Evolutionary conservation across 2,329 filamentous ascomycete species (phyloP).

Genomic region (Metarhizium anisopliae): DNA sequence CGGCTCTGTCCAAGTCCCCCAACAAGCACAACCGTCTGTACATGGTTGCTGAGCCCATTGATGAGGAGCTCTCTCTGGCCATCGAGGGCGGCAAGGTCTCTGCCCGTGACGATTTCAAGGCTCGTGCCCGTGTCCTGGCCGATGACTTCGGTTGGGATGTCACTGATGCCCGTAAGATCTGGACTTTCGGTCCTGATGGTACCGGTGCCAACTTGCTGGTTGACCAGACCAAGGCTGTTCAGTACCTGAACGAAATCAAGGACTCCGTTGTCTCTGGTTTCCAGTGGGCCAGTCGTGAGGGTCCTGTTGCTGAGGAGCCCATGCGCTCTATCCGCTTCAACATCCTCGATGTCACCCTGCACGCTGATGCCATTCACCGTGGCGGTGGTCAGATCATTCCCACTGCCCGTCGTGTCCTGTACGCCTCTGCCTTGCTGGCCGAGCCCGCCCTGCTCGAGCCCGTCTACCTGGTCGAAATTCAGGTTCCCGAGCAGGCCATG

Average conservation of each 20-base stretch:
- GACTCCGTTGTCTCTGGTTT: constrained; percentile 99
- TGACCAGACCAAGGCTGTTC: constrained; percentile 99
- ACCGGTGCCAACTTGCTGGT: constrained; percentile 96
- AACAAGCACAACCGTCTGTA: constrained; percentile 99
- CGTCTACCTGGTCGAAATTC: constrained; percentile 98
- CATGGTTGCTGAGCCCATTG: constrained; percentile 82
- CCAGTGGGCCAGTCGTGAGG: constrained; percentile 98
- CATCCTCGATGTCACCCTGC: constrained; percentile 98
- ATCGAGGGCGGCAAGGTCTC: constrained; percentile 89
- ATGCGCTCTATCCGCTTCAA: constrained; percentile 98
- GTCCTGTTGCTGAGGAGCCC: constrained; percentile 95
- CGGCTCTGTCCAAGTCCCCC: constrained; percentile 96
- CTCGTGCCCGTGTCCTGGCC: constrained; percentile 87
- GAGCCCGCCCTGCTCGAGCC: constrained; percentile 90
- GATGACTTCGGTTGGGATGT: constrained; percentile 99
- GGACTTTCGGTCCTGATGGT: constrained; percentile 98
- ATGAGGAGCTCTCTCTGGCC: constrained; percentile 81
- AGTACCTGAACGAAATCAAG: constrained; percentile 99
- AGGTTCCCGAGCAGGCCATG: constrained; percentile 97
- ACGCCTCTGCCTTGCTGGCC: constrained; percentile 84
- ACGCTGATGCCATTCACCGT: constrained; percentile 99
- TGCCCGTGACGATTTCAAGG: constrained; percentile 98
- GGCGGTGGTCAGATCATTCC: constrained; percentile 99
- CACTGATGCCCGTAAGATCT: constrained; percentile 99
- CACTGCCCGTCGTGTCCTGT: constrained; percentile 93